These are phyloP conservation scores for Xylaria sp. DNA, from an alignment of 2,329 filamentous ascomycete species.

Conservation along the genomic window DNA sequence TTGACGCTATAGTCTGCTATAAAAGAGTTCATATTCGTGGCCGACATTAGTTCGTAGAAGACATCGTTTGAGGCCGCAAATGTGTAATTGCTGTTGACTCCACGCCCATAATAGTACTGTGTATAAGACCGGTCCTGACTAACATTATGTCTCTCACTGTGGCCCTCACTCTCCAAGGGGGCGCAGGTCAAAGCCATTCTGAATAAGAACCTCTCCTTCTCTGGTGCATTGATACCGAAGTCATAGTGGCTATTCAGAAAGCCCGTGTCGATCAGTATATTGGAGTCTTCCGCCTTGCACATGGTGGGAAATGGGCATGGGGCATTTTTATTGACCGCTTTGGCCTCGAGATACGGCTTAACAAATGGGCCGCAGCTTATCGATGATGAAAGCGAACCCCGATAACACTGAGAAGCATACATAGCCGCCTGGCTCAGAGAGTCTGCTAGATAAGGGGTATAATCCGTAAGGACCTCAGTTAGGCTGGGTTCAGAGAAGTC, in stretches of 20 bases:
- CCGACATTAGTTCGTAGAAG: no score
- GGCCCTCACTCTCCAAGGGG: slow-evolving; percentile 18
- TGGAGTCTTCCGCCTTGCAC: slow-evolving; percentile 27
- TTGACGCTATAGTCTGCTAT: no score
- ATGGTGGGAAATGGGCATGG: slow-evolving; percentile 41
- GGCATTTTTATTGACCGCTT: slow-evolving; percentile 15
- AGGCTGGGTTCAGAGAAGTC: background rate
- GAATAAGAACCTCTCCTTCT: slow-evolving; percentile 33
- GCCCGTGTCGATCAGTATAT: slow-evolving; percentile 34
- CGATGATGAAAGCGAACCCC: slow-evolving; percentile 5
- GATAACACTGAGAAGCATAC: slow-evolving; percentile 43
- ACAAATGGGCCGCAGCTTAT: slow-evolving; percentile 5
- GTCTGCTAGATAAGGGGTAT: slow-evolving; percentile 10
- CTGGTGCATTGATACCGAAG: slow-evolving; percentile 41
- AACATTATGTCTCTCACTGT: background rate
- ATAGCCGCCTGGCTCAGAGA: slow-evolving; percentile 18
- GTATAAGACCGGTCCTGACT: no score
- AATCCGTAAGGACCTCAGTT: background rate
- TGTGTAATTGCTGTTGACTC: no score
- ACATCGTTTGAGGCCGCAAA: no score
- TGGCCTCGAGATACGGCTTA: slow-evolving; percentile 15
- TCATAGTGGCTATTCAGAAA: slow-evolving; percentile 38
- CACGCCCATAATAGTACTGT: no score
- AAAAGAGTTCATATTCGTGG: no score
- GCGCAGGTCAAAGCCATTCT: slow-evolving; percentile 22